phyloP scores from a whole-genome alignment of 164 flowering plant species.

The Liriodendron chinense region DNA sequence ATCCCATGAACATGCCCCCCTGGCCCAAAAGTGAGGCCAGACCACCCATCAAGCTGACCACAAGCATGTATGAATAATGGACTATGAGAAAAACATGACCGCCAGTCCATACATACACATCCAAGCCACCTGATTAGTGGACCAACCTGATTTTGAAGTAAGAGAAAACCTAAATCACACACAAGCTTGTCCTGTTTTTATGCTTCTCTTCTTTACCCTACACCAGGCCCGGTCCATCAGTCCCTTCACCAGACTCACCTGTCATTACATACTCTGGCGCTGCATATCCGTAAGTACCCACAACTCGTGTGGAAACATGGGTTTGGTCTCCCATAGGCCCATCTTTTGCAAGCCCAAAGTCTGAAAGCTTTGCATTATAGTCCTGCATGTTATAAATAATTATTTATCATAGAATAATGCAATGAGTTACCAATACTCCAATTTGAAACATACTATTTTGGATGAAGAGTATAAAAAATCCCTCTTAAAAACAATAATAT shows the following conservation, averaged over 20 bases:
- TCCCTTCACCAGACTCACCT: constrained; percentile 45
- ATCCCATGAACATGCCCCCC: too few species aligned
- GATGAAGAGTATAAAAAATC: neutral
- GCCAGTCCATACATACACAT: too few species aligned
- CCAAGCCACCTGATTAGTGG: too few species aligned
- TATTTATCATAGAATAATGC: neutral
- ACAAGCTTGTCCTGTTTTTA: too few species aligned
- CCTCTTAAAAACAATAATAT: neutral
- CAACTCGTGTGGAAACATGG: constrained; percentile 91
- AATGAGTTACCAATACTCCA: neutral
- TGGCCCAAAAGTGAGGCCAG: too few species aligned
- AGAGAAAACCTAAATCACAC: too few species aligned
- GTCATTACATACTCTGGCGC: constrained; percentile 97
- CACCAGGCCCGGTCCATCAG: too few species aligned
- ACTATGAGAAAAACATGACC: too few species aligned
- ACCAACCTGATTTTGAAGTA: too few species aligned
- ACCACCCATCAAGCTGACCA: too few species aligned
- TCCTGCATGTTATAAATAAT: constrained; percentile 41
- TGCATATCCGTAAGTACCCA: constrained; percentile 98
- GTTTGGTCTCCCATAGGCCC: constrained; percentile 98
- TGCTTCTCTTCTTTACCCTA: too few species aligned
- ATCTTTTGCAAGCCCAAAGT: constrained; percentile 95
- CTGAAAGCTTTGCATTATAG: constrained; percentile 87
- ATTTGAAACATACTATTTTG: neutral
- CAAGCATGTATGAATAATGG: too few species aligned